A percentile compares a stretch with the other conserved stretches of the same genome.
phyloP scores from a whole-genome alignment of 106 monocot genomes.

The Xerophyta viscosa region DNA sequence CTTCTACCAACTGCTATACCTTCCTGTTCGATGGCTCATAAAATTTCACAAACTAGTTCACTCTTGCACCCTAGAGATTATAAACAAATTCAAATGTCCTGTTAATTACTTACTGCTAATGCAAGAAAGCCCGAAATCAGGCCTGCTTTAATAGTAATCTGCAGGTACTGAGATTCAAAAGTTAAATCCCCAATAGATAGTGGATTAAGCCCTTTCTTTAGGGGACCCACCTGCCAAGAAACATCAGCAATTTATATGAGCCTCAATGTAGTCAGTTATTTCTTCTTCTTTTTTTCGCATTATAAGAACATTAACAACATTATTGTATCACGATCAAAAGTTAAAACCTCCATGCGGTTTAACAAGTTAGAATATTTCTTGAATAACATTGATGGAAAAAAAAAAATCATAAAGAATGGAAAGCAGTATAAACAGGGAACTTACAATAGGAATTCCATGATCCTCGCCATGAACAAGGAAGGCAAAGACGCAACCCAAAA shows the following conservation, averaged over 20 bases:
- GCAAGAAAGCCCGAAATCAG: slow-evolving; percentile 59
- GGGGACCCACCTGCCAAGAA: slow-evolving; percentile 69
- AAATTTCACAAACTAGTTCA: too few species aligned
- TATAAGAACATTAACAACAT: too few species aligned
- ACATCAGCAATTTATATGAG: too few species aligned
- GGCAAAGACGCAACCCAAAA: slow-evolving; percentile 53
- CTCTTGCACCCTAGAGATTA: too few species aligned
- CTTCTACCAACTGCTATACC: slow-evolving; percentile 49
- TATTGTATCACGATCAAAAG: too few species aligned
- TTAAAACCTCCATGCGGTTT: too few species aligned
- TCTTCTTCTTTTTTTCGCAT: too few species aligned
- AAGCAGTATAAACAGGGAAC: too few species aligned
- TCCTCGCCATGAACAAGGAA: slow-evolving; percentile 37
- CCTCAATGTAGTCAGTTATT: too few species aligned
- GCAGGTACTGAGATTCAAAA: slow-evolving; percentile 31
- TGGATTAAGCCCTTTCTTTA: slow-evolving; percentile 87
- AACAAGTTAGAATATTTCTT: too few species aligned
- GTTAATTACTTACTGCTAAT: slow-evolving; percentile 43
- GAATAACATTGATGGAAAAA: too few species aligned
- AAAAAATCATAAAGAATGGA: too few species aligned
- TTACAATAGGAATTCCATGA: slow-evolving; percentile 75
- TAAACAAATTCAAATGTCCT: background rate
- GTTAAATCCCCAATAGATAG: slow-evolving; percentile 36
- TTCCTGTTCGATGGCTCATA: slow-evolving; percentile 31
- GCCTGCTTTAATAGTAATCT: slow-evolving; percentile 42